Percentiles rank a stretch among this genome's conserved stretches.
phyloP scores from a whole-genome alignment of 441 rosid species.

The Populus hybrid region DNA sequence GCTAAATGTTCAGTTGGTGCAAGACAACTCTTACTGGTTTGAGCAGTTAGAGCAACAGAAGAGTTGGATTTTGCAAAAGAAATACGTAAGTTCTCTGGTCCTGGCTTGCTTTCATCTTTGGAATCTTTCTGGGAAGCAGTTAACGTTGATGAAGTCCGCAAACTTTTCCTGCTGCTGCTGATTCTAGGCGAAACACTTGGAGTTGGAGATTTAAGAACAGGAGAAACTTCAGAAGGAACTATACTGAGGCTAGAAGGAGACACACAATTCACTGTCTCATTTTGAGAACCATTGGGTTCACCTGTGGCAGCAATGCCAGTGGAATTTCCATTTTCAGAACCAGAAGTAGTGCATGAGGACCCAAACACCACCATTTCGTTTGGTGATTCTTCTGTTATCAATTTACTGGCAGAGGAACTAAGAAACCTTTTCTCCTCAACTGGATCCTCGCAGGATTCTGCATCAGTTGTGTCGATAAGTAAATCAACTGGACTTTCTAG shows the following conservation, averaged over 20 bases:
- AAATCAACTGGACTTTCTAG: no score
- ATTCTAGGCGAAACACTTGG: slow-evolving; percentile 86
- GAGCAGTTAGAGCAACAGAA: no score
- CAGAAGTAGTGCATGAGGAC: slow-evolving; percentile 30
- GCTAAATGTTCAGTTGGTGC: no score
- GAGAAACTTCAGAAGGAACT: slow-evolving; percentile 44
- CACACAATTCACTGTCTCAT: slow-evolving; percentile 33
- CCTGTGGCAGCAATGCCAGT: slow-evolving; percentile 16
- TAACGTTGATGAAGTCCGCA: slow-evolving; percentile 75
- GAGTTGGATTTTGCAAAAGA: no score
- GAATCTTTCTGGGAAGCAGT: slow-evolving; percentile 75
- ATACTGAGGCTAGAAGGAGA: slow-evolving; percentile 48
- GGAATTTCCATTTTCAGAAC: slow-evolving; percentile 26
- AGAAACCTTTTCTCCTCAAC: slow-evolving; percentile 14
- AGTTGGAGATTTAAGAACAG: slow-evolving; percentile 68
- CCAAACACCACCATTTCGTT: slow-evolving; percentile 10
- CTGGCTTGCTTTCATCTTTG: slow-evolving; percentile 27
- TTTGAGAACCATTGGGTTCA: slow-evolving; percentile 30
- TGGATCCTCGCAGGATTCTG: slow-evolving; percentile 18
- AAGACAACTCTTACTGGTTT: no score
- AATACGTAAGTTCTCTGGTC: no score
- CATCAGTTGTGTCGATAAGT: no score
- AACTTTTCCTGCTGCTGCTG: slow-evolving; percentile 78
- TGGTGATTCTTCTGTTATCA: slow-evolving; percentile 22
- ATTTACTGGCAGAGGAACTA: slow-evolving; percentile 24